phyloP scores from a whole-genome alignment of 1,139 yeast genomes.

The Taphrina sp. region DNA sequence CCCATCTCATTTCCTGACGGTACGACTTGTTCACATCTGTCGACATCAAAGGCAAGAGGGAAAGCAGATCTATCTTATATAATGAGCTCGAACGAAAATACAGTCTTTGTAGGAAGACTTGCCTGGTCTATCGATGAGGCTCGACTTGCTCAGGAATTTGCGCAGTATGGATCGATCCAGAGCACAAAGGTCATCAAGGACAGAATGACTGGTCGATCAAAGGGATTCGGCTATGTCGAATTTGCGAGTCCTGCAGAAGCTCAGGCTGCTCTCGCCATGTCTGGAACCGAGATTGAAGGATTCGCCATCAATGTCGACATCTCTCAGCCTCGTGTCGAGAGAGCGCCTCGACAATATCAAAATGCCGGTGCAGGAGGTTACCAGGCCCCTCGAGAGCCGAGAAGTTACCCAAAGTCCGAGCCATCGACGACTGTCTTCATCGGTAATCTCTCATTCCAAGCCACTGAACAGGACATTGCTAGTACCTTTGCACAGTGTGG shows the following conservation, averaged over 20 bases:
- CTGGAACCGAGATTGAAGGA: slow-evolving; percentile 94
- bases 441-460: slow-evolving; percentile 95
- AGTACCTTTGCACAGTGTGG: slow-evolving; percentile 80
- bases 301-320: slow-evolving; percentile 92
- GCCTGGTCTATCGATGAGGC: slow-evolving; percentile 97
- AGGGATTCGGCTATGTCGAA: slow-evolving; percentile 93
- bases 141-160: slow-evolving; percentile 85
- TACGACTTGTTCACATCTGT: too few species aligned
- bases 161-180: slow-evolving; percentile 73
- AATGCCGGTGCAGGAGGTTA: slow-evolving; percentile 64
- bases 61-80: too few species aligned
- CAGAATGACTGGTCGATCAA: slow-evolving; percentile 85
- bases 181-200: slow-evolving; percentile 92
- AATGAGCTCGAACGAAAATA: slow-evolving; percentile 49
- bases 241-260: slow-evolving; percentile 74
- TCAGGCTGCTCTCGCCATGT: slow-evolving; percentile 75
- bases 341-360: slow-evolving; percentile 40
- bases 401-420: slow-evolving; percentile 31
- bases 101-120: slow-evolving; percentile 91
- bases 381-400: slow-evolving; percentile 51
- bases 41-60: too few species aligned
- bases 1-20: too few species aligned
- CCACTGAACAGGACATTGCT: slow-evolving; percentile 90
- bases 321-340: slow-evolving; percentile 74
- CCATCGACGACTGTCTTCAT: slow-evolving; percentile 83